Percentiles rank a stretch among this genome's conserved stretches.
Conservation (phyloP, 73 alveolate species). For the Breviolum minutum region DNA sequence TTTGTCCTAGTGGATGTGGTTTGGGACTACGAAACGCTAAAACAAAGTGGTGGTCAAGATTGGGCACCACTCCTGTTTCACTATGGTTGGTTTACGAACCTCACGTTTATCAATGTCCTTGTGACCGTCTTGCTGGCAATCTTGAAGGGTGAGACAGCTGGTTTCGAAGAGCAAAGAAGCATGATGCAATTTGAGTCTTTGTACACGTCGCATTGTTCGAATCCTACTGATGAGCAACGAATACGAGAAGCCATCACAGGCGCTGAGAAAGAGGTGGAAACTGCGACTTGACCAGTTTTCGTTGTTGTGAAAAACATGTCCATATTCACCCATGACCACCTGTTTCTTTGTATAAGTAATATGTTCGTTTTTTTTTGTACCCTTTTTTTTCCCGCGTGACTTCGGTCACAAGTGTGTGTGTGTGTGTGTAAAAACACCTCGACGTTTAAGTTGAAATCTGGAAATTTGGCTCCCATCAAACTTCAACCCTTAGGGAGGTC, state of each 20-base stretch:
- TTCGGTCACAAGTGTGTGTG: no score
- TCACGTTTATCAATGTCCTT: neutral
- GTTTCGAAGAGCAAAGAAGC: constrained; percentile 25
- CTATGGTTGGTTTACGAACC: constrained; percentile 34
- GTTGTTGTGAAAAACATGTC: no score
- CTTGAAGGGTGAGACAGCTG: constrained; percentile 32
- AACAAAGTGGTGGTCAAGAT: neutral
- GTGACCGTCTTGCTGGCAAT: constrained; percentile 15
- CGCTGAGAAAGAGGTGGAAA: constrained; percentile 42
- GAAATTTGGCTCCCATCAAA: no score
- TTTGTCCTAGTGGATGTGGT: neutral
- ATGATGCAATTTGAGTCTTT: constrained; percentile 56
- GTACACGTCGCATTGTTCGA: constrained; percentile 17
- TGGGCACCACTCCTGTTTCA: neutral
- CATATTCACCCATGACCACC: no score
- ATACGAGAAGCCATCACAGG: neutral
- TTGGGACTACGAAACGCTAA: neutral
- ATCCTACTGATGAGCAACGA: neutral
- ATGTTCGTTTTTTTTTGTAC: no score
- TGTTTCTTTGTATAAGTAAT: no score
- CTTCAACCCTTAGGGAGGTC: no score
- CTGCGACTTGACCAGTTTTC: neutral
- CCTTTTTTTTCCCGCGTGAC: no score
- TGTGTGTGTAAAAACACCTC: no score
- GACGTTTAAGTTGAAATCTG: no score